A percentile compares a stretch with the other conserved stretches of the same genome.
phyloP scores from a whole-genome alignment of 495 filamentous ascomycete genomes.

The Aspergillus coremiiformis region DNA sequence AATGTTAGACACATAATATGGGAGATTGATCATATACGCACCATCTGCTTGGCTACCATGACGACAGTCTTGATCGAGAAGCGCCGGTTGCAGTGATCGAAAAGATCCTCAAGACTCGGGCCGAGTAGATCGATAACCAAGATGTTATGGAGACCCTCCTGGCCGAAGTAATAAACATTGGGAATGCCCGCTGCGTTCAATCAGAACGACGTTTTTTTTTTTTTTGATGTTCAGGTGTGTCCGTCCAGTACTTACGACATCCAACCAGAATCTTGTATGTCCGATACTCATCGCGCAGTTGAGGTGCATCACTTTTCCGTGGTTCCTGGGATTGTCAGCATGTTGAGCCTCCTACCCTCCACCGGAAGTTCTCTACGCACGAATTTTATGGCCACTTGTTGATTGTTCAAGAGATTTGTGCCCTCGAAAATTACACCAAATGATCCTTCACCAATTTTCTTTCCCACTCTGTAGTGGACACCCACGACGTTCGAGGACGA shows the following conservation, averaged over 20 bases:
- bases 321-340: conserved; percentile 63
- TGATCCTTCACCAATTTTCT: conserved; percentile 98
- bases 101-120: conserved; percentile 93
- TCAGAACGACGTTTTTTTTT: conserved; percentile 16
- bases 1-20: neutral
- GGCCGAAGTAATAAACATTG: conserved; percentile 99
- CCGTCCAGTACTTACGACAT: conserved; percentile 71
- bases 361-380: conserved; percentile 47
- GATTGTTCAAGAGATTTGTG: conserved; percentile 96
- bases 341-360: neutral
- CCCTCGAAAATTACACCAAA: conserved; percentile 99
- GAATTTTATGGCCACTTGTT: conserved; percentile 99
- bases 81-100: conserved; percentile 92
- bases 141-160: conserved; percentile 98
- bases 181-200: conserved; percentile 75
- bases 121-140: conserved; percentile 97
- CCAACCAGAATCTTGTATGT: conserved; percentile 99
- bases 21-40: conserved; percentile 32
- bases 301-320: conserved; percentile 95
- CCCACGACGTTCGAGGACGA: conserved; percentile 97
- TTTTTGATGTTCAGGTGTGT: neutral
- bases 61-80: conserved; percentile 97
- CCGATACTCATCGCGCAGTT: conserved; percentile 96
- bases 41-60: conserved; percentile 99
- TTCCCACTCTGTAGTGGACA: conserved; percentile 97